Base-by-base conservation (phyloP, 2,329 filamentous ascomycete species). In the Scedosporium minutisporum region DNA sequence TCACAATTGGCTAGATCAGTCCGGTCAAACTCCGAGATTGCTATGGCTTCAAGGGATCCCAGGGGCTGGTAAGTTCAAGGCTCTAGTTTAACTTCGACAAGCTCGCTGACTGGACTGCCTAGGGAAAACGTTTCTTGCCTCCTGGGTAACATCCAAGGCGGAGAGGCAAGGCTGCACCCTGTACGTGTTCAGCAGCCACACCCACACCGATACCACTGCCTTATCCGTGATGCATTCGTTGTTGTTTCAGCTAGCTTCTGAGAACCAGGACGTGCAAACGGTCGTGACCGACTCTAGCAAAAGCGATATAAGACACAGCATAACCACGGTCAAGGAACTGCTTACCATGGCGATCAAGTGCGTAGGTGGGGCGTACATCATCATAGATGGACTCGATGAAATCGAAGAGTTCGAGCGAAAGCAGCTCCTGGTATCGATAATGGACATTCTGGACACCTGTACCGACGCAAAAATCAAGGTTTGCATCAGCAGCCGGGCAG, bases 81-180 rank as follows among this genome's bases (percentile, higher is more conserved):
- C 12, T 25, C 33, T 9, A 6, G 23, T 59, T 6, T 14, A 41
- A 6, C 57, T 41, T 41, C 29, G 21, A 18, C 14, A 29, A 14
- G n/a, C 12, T 25, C 6, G 58, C 25, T 16, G 41, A 59, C 12
- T 4, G 23, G 9, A n/a, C 18, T 23, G 33, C n/a, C 16, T 16
- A 46, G 58, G 58, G 5, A 60, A 60, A 25, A 60, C 58, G 9
- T 60, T 60, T 33, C 58, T 60, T 25, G 58, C 58, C 4, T 46
- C 58, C 23, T 29, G 41, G 41, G 38, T 60, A 6, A 16, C 25
- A 42, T 10, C n/a, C n/a, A n/a, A n/a, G n/a, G n/a, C n/a, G n/a
- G n/a, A n/a, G n/a, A n/a, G n/a, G n/a, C n/a, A n/a, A n/a, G n/a
- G n/a, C n/a, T n/a, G n/a, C n/a, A n/a, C n/a, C n/a, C n/a, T n/a